These are phyloP conservation scores for Centella asiatica DNA, from an alignment of 129 eudicot genomes.

Conservation along the genomic window DNA sequence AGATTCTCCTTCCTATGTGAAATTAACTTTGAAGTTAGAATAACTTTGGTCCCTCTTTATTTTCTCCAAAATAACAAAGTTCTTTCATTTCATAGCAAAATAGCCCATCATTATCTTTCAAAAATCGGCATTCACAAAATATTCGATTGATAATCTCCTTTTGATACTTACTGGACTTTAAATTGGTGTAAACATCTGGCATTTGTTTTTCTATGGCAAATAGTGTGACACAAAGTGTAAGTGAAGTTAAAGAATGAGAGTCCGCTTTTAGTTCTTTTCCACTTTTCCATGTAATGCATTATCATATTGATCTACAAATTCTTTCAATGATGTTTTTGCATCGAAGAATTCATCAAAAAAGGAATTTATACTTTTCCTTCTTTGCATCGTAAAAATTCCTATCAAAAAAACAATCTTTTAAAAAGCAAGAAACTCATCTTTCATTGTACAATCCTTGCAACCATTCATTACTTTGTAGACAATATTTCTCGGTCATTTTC, in stretches of 20 bases:
- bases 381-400: not conserved
- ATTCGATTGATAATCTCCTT: not conserved
- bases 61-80: not conserved
- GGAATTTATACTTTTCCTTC: not conserved
- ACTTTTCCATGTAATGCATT: not conserved
- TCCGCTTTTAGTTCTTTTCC: not conserved
- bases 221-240: not conserved
- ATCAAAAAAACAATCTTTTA: not conserved
- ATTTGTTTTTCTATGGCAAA: not conserved
- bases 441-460: not conserved
- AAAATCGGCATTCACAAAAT: not conserved
- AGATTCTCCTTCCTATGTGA: not conserved
- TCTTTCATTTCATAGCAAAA: not conserved
- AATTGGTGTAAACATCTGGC: not conserved
- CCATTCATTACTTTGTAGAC: slow-evolving; percentile 1
- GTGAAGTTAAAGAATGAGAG: not conserved
- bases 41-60: not conserved
- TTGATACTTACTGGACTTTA: not conserved
- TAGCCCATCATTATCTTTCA: not conserved
- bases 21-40: not conserved
- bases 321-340: not conserved
- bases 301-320: not conserved
- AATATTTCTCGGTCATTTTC: not conserved
- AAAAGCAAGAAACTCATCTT: slow-evolving; percentile 4
- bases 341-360: slow-evolving; percentile 3